Base-by-base conservation (phyloP, 257 asterid species). In the Fraxinus pennsylvanica region DNA sequence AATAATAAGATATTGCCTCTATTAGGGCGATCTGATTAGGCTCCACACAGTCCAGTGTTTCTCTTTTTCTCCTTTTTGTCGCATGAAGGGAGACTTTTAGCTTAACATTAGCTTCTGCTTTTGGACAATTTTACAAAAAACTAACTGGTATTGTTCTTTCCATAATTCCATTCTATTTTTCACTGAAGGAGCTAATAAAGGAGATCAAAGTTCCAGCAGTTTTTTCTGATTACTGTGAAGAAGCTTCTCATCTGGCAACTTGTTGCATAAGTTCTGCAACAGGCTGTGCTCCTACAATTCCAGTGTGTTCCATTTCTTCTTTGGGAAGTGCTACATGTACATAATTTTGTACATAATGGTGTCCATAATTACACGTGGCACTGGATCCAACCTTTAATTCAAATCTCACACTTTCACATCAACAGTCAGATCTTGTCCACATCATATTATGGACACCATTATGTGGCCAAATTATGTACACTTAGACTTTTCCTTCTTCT, bases 181-280 rank as follows among this genome's bases (percentile, higher is more conserved):
- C 39, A 67, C 63, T 3, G 76, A 63, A 94, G 98, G 92, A 90
- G 85, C 74, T 91, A 73, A 81, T 93, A 35, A 88, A 86, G 83
- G 86, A 85, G 82, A 92, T 90, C 73, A 83, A 86, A 63, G 90
- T 90, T 68, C 91, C 96, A 2, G 93, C 92, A 54, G 76, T 95
- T 76, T 95, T 95, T 80, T 89, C 99, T 5, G 99, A 95, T 86
- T 95, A 89, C 80, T 93, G 98, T 73, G 98, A 95, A 83, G 99
- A 95, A 86, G 99, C 99, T 83, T 88, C 88, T 45, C 80, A 82
- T 88, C 86, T 93, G 81, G 97, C 97, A 4, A 84, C 80, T 81
- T 47, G 82, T 74, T 95, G 98, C 87, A 82, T 90, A 65, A 89
- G 82, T 81, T 84, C 91, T 2, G 82, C 76, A 73, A 86, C 90